Evolutionary conservation across 345 rosid genomes (phyloP), one percentile per base, ranked within the genome.

Genomic region (Heritiera fomes): DNA sequence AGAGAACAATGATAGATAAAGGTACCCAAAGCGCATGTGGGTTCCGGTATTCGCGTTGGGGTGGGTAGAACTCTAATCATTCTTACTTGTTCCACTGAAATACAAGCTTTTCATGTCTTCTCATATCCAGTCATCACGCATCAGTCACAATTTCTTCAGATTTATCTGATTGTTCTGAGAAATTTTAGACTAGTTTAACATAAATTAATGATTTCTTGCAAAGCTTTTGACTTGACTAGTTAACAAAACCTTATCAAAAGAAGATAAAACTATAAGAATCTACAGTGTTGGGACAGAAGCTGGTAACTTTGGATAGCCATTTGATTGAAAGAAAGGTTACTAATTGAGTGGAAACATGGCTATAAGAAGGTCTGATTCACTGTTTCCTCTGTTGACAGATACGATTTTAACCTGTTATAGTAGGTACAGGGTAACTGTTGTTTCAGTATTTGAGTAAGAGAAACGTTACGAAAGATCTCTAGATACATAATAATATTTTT

Each of bases 51-150:
- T 87, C 73, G 23, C 84, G 91, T 79, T 71, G 41, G 58, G 82
- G 88, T 84, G 79, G 88, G 85, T 86, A 73, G 85, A 87, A 79
- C 78, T 80, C 86, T 79, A 83, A 82, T 83, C 78, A 82, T 86
- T 74, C 78, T 84, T 83, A 47, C 90, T 82, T 84, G 84, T 70
- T 67, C 50, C 71, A 43, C 72, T 60, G 65, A 79, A 74, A 70
- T 13, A 64, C 72, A 80, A 64, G 76, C 83, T 77, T 83, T 81
- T 58, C 78, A 75, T 69, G 83, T 78, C 82, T 28, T 74, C 75
- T 74, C 77, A 65, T 41, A 77, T 77, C 63, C 2, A 59, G 81
- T 84, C 87, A 81, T 72, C 82, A 30, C 80, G 72, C 85, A 85
- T 80, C 87, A 82, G 82, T 82, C 88, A 80, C 41, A 45, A 20